Percentiles rank a stretch among this genome's conserved stretches.
These are phyloP conservation scores for Phoma herbarum DNA, from an alignment of 2,329 filamentous ascomycete genomes.

Conservation along the genomic window DNA sequence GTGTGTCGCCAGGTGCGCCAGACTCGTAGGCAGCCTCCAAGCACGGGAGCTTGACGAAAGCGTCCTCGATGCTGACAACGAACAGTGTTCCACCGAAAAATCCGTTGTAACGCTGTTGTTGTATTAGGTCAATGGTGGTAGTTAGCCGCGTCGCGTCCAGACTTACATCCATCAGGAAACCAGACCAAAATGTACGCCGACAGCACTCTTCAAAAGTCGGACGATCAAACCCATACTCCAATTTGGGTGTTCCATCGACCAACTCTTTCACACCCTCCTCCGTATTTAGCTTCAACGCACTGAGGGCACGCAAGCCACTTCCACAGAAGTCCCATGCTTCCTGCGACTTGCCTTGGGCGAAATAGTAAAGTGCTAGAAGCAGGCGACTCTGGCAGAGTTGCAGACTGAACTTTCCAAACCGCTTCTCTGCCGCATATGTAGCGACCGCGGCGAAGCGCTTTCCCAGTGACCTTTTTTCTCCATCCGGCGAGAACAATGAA, in stretches of 20 bases:
- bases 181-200: constrained; percentile 76
- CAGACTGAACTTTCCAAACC: constrained; percentile 63
- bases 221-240: constrained; percentile 67
- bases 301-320: constrained; percentile 67
- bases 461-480: constrained; percentile 56
- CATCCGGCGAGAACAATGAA: constrained; percentile 61
- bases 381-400: constrained; percentile 73
- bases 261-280: constrained; percentile 61
- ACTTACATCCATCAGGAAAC: constrained; percentile 72
- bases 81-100: constrained; percentile 61
- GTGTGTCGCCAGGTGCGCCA: constrained; percentile 64
- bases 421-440: constrained; percentile 63
- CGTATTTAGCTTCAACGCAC: constrained; percentile 69
- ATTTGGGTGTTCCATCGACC: constrained; percentile 57
- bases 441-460: constrained; percentile 64
- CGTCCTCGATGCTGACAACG: constrained; percentile 69
- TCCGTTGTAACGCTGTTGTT: constrained; percentile 64
- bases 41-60: constrained; percentile 73
- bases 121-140: constrained; percentile 42
- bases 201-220: constrained; percentile 70
- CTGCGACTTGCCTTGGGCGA: constrained; percentile 66
- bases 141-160: constrained; percentile 42
- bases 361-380: constrained; percentile 72
- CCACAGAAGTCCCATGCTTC: constrained; percentile 72
- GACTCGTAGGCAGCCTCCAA: constrained; percentile 69